Evolutionary conservation across 2,329 filamentous ascomycete species (phyloP).

Genomic region (Apiospora phragmitis): DNA sequence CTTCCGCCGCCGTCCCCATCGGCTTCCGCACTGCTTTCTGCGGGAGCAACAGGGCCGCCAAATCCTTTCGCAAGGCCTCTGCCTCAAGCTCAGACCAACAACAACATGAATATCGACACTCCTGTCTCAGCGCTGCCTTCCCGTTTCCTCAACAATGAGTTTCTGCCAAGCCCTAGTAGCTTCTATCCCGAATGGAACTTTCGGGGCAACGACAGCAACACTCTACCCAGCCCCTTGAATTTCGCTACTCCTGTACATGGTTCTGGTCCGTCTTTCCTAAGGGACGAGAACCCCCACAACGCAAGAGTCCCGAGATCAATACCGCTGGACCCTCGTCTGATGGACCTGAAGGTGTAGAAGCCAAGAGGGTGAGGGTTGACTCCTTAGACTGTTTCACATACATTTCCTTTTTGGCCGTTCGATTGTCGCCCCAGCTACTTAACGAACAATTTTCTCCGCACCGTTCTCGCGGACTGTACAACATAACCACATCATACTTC

Average conservation of each 20-base stretch:
- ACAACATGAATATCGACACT: conserved; percentile 67
- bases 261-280: conserved; percentile 62
- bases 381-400: conserved; percentile 33
- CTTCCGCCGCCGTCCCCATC: conserved; percentile 92
- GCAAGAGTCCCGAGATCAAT: conserved; percentile 57
- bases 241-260: conserved; percentile 80
- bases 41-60: conserved; percentile 86
- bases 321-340: conserved; percentile 41
- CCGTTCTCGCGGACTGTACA: background rate
- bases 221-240: conserved; percentile 87
- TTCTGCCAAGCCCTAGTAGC: conserved; percentile 85
- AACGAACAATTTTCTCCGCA: background rate
- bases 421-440: background rate
- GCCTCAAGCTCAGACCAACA: conserved; percentile 62
- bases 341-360: conserved; percentile 44
- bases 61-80: conserved; percentile 93
- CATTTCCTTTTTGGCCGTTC: background rate
- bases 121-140: conserved; percentile 94
- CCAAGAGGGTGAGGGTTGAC: conserved; percentile 56
- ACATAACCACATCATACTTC: conserved; percentile 1
- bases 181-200: conserved; percentile 94
- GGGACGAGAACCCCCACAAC: conserved; percentile 55
- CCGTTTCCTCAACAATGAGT: conserved; percentile 83
- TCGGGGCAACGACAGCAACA: conserved; percentile 71
- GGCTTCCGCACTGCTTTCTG: conserved; percentile 80